phyloP scores from a whole-genome alignment of 1,139 yeast species.

The Zygosaccharomyces pseudobailii region DNA sequence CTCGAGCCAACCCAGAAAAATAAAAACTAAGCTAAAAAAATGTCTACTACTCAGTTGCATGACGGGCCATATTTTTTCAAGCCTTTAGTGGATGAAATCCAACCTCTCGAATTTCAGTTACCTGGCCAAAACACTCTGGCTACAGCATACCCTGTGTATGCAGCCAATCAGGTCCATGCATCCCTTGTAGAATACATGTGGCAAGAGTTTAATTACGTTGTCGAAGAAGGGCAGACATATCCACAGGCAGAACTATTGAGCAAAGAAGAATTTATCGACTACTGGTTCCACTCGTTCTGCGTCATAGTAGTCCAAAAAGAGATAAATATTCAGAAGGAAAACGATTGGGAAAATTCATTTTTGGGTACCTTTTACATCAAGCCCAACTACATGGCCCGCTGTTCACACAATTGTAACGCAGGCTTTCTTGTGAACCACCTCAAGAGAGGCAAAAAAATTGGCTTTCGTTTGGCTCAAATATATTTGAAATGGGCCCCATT shows the following conservation, averaged over 20 bases:
- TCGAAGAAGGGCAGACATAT: conserved; percentile 76
- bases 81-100: conserved; percentile 28
- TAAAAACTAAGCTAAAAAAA: background rate
- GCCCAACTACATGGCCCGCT: conserved; percentile 74
- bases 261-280: conserved; percentile 61
- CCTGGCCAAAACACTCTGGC: conserved; percentile 77
- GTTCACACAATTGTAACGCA: conserved; percentile 76
- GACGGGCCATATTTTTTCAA: conserved; percentile 28
- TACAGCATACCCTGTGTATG: conserved; percentile 74
- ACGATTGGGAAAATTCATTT: conserved; percentile 40
- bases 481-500: conserved; percentile 64
- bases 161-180: conserved; percentile 54
- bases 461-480: conserved; percentile 54
- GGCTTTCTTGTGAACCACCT: conserved; percentile 62
- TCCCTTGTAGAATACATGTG: conserved; percentile 67
- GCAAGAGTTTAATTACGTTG: conserved; percentile 77
- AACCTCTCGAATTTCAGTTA: conserved; percentile 55
- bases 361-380: conserved; percentile 71
- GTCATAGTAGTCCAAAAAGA: conserved; percentile 42
- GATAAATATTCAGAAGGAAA: conserved; percentile 7
- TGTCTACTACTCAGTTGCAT: conserved; percentile 18
- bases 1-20: too few relatives aligned
- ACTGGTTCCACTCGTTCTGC: conserved; percentile 86
- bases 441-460: conserved; percentile 55
- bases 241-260: conserved; percentile 66